Conservation (phyloP, 106 monocot species). For the Acorus gramineus region DNA sequence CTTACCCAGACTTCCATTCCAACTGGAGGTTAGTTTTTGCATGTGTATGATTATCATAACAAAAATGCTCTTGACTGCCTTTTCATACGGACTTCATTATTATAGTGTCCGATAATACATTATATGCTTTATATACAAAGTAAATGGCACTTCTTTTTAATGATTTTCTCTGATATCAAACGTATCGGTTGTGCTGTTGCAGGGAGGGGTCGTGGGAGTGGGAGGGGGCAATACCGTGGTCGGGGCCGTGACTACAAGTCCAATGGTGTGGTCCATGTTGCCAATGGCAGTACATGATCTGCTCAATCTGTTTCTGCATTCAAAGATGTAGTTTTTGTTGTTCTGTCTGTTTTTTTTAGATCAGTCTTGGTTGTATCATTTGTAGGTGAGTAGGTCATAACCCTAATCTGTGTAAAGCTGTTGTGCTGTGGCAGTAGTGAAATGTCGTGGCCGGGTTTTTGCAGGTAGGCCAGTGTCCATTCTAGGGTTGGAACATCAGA, state of each 20-base stretch:
- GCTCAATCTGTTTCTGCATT: background rate
- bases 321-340: background rate
- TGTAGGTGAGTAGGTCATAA: no score
- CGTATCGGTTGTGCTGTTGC: background rate
- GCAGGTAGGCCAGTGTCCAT: slow-evolving; percentile 2
- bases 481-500: slow-evolving; percentile 10
- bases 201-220: slow-evolving; percentile 47
- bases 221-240: slow-evolving; percentile 36
- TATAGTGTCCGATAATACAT: no score
- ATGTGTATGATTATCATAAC: no score
- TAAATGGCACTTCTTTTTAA: no score
- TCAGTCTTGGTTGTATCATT: background rate
- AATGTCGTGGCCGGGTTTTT: slow-evolving; percentile 6
- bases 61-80: no score
- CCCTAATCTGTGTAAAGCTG: background rate
- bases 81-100: no score
- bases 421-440: slow-evolving; percentile 10
- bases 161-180: no score
- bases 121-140: no score
- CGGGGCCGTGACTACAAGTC: slow-evolving; percentile 26
- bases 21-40: no score
- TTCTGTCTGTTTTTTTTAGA: background rate
- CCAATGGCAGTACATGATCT: slow-evolving; percentile 9
- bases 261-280: slow-evolving; percentile 24
- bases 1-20: no score